phyloP scores from a whole-genome alignment of 1,284 basidiomycete species.

The Rhodotorula sp. region DNA sequence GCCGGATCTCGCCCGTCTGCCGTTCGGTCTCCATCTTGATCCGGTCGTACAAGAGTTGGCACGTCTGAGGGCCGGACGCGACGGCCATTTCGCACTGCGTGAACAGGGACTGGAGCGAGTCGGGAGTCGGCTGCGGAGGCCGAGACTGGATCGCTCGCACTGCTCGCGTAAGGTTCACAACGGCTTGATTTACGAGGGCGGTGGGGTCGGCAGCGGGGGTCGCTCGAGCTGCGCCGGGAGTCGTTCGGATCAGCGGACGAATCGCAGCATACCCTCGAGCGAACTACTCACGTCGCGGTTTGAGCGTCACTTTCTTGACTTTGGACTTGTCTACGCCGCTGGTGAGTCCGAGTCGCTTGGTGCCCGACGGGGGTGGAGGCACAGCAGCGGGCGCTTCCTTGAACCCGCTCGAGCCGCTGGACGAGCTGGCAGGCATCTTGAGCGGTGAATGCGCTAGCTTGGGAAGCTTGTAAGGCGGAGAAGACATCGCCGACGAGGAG shows the following conservation, averaged over 20 bases:
- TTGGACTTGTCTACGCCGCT: slow-evolving; percentile 21
- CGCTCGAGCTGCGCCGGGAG: slow-evolving; percentile 4
- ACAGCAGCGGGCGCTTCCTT: background rate
- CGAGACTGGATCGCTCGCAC: slow-evolving; percentile 42
- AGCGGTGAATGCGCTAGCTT: slow-evolving; percentile 16
- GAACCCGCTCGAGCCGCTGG: background rate
- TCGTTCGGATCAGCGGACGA: background rate
- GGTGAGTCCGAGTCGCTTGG: slow-evolving; percentile 30
- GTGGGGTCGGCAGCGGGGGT: slow-evolving; percentile 13
- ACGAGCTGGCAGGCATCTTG: background rate
- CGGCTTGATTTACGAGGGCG: slow-evolving; percentile 10
- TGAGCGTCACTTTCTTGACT: slow-evolving; percentile 30
- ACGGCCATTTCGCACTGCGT: slow-evolving; percentile 40
- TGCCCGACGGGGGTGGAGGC: slow-evolving; percentile 12
- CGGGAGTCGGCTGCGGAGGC: slow-evolving; percentile 40
- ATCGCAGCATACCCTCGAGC: too few relatives aligned
- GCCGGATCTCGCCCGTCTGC: slow-evolving; percentile 29
- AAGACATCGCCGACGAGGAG: slow-evolving; percentile 1
- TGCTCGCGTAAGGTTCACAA: slow-evolving; percentile 38
- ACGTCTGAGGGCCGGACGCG: slow-evolving; percentile 12
- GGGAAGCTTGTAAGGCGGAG: slow-evolving; percentile 25
- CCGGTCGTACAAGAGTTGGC: slow-evolving; percentile 42
- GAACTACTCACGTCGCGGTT: slow-evolving; percentile 14
- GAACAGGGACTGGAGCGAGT: slow-evolving; percentile 44
- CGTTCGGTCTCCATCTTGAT: slow-evolving; percentile 44